Base-by-base conservation (phyloP, 2,329 filamentous ascomycete genomes). In the Penicillium hesseltinei region DNA sequence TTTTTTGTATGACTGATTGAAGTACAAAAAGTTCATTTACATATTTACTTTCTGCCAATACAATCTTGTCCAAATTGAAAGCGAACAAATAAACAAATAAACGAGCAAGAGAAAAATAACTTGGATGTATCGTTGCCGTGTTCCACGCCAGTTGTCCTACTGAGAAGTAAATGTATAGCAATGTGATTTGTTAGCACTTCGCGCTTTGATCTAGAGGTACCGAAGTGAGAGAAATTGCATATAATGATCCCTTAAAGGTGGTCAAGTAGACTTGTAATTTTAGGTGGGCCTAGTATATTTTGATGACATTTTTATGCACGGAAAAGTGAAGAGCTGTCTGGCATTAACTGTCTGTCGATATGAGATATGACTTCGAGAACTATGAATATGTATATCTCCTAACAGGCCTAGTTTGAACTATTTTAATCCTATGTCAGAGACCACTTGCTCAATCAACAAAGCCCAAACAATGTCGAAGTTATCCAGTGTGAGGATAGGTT, bases 1-100 rank as follows among this genome's bases (percentile, higher is more conserved):
- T 49, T 57, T 15, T 48, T 54, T 59, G 53, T 49, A 57, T 60
- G 57, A 56, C 55, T 58, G 56, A 57, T 57, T 55, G 39, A 23
- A 38, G 61, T 62, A 65, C 57, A 63, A 66, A 52, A 66, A 65
- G 61, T 59, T 50, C 25, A 9, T 35, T 45, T 36, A 49, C 45
- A 40, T 55, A 62, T 55, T 52, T 51, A 59, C 45, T 46, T 54
- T 51, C 5, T 43, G 35, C 44, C 51, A 60, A 59, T 59, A 29
- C 47, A 58, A 54, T 61, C 19, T 40, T 21, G n/a, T 44, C 13
- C 4, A 17, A 23, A 47, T 21, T 50, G 8, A 13, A 10, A 40
- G 31, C 11, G 31, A 33, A 33, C 31, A 33, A 33, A 33, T 1
- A 21, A 35, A 35, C 6, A 27, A 36, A 44, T 25, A 25, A 31